phyloP scores from a whole-genome alignment of 2,329 filamentous ascomycete genomes.

The Pseudopyricularia javanii region DNA sequence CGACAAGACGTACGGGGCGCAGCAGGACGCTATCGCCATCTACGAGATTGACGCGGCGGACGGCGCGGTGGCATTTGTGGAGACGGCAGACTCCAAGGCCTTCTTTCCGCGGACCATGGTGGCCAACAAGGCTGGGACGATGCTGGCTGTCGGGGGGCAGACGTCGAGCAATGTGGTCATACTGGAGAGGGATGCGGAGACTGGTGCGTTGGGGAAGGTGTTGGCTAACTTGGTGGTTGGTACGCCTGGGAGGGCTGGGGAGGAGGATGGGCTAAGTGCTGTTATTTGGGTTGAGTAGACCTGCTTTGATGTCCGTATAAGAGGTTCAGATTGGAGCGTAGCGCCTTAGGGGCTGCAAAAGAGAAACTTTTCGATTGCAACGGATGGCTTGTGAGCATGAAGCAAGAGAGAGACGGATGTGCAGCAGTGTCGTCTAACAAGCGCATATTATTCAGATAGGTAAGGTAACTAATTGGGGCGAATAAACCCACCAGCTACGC shows the following conservation, averaged over 20 bases:
- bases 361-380: neutral
- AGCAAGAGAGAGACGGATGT: too few relatives aligned
- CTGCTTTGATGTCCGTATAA: neutral
- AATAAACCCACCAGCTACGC: neutral
- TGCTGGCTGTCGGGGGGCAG: conserved; percentile 54
- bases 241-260: conserved; percentile 22
- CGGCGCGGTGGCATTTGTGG: conserved; percentile 37
- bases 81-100: conserved; percentile 43
- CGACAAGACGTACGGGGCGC: conserved; percentile 40
- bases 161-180: conserved; percentile 45
- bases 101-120: conserved; percentile 50
- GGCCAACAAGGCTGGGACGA: conserved; percentile 43
- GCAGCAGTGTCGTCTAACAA: too few relatives aligned
- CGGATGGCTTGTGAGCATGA: too few relatives aligned
- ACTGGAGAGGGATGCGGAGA: conserved; percentile 37
- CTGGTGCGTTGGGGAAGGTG: conserved; percentile 40
- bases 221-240: conserved; percentile 27
- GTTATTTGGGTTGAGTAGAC: conserved; percentile 33
- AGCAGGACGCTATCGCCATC: conserved; percentile 42
- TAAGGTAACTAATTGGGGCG: neutral
- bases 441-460: neutral
- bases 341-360: neutral
- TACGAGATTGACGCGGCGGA: conserved; percentile 31
- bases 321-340: neutral
- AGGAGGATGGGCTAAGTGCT: conserved; percentile 34